Base-by-base conservation (phyloP, 1,284 basidiomycete genomes). In the Rhodotorula mucilaginosa region DNA sequence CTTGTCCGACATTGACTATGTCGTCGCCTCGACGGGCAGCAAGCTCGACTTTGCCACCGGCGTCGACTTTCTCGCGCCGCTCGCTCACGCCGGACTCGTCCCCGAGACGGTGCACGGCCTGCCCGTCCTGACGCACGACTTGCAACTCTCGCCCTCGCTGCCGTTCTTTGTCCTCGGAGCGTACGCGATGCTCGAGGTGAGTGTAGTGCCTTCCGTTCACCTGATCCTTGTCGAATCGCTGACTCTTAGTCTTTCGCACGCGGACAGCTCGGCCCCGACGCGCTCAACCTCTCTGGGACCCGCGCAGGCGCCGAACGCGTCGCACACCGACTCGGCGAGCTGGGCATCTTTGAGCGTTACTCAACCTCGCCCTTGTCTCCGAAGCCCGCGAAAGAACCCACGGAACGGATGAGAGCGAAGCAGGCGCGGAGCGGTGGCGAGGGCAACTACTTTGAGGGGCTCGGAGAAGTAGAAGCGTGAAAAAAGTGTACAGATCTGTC, bases 291-390 rank as follows among this genome's bases (percentile, higher is more conserved):
- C 16, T 78, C 78, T 26, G 81, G 81, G 5, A 80, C 81, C 52
- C 71, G 82, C 8, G 78, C 79, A 23, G 80, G 80, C 15, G 81
- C 81, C 1, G 82, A 82, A 60, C 74, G 81, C 2, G 78, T 82
- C 44, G 81, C 79, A 0, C 74, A 73, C 34, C 62, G 77, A 3
- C 61, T 82, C 56, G 71, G 67, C 19, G 60, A 73, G 39, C 49
- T 78, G 29, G 71, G 68, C 23, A 51, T 69, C 34, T 69, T 72
- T 16, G 61, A 64, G 21, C 64, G 61, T n/a, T 31, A 44, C 58
- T 46, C 58, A 34, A 52, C 52, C 23, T 52, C 39, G 15, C 46
- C 48, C 34, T 34, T 21, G n/a, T 31, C n/a, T 2, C 51, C 51
- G 29, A 12, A 13, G 46, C 31, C 8, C 10, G 44, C 23, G 54